Percentiles rank a stretch among this genome's conserved stretches.
phyloP scores from a whole-genome alignment of 441 rosid species.

The Populus hybrid region DNA sequence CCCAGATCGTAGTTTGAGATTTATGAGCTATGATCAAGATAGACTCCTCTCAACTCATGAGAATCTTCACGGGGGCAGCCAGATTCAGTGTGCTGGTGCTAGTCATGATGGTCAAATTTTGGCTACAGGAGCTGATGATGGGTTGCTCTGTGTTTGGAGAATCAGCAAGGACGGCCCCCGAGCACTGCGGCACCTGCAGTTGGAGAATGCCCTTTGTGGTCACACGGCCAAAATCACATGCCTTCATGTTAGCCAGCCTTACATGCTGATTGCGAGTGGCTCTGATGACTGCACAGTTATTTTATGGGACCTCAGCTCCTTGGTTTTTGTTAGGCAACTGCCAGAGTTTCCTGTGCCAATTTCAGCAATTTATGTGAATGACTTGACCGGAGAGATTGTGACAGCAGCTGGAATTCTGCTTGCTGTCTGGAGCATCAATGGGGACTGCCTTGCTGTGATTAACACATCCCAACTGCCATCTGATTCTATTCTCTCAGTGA shows the following conservation, averaged over 20 bases:
- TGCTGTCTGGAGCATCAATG: conserved; percentile 98
- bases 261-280: conserved; percentile 94
- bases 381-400: conserved; percentile 90
- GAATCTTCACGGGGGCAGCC: conserved; percentile 95
- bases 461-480: conserved; percentile 98
- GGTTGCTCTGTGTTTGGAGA: conserved; percentile 89
- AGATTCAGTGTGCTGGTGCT: conserved; percentile 85
- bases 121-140: conserved; percentile 98
- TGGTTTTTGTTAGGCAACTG: conserved; percentile 85
- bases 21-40: conserved; percentile 97
- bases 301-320: conserved; percentile 94
- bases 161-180: conserved; percentile 71
- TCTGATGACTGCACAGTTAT: conserved; percentile 95
- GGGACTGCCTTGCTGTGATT: conserved; percentile 92
- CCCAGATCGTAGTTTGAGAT: conserved; percentile 96
- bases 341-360: conserved; percentile 82
- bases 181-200: conserved; percentile 42
- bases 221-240: conserved; percentile 88
- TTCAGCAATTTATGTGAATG: conserved; percentile 89
- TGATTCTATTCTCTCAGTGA: conserved; percentile 85
- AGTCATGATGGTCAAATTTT: conserved; percentile 93
- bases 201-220: conserved; percentile 84
- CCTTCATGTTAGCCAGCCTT: conserved; percentile 93
- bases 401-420: conserved; percentile 97
- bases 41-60: conserved; percentile 93